Conservation (phyloP, 2,329 filamentous ascomycete genomes). For the Trematosphaeria pertusa region DNA sequence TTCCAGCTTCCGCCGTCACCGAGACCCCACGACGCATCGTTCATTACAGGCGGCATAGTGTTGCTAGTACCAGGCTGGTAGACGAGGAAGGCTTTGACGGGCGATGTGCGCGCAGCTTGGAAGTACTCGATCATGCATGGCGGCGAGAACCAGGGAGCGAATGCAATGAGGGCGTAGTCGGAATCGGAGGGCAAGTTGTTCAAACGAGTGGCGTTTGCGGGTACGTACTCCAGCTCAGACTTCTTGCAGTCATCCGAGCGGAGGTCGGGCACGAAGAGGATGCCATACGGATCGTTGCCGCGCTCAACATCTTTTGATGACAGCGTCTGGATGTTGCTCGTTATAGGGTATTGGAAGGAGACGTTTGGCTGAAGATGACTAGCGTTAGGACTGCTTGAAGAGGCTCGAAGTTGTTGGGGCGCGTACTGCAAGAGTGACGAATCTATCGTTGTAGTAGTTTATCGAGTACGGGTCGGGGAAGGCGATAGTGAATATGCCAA, state of each 20-base stretch:
- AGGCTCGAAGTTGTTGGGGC: conserved; percentile 1
- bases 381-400: background rate
- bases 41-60: conserved; percentile 68
- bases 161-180: conserved; percentile 77
- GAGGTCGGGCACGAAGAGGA: conserved; percentile 85
- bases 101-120: conserved; percentile 63
- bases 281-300: conserved; percentile 72
- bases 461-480: conserved; percentile 43
- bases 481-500: conserved; percentile 45
- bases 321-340: conserved; percentile 74
- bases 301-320: conserved; percentile 70
- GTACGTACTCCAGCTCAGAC: conserved; percentile 70
- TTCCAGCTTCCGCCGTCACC: conserved; percentile 76
- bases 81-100: conserved; percentile 65
- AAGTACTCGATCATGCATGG: conserved; percentile 79
- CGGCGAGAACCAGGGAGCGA: conserved; percentile 84
- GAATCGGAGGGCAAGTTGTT: conserved; percentile 67
- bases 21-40: conserved; percentile 73
- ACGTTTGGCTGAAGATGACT: conserved; percentile 18
- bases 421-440: conserved; percentile 34
- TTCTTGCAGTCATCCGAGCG: conserved; percentile 67
- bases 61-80: conserved; percentile 58
- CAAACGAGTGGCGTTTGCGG: conserved; percentile 75
- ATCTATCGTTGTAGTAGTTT: conserved; percentile 38
- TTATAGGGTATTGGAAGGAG: conserved; percentile 47